Conservation (phyloP, 768 basidiomycete genomes). For the Boletales sp. region DNA sequence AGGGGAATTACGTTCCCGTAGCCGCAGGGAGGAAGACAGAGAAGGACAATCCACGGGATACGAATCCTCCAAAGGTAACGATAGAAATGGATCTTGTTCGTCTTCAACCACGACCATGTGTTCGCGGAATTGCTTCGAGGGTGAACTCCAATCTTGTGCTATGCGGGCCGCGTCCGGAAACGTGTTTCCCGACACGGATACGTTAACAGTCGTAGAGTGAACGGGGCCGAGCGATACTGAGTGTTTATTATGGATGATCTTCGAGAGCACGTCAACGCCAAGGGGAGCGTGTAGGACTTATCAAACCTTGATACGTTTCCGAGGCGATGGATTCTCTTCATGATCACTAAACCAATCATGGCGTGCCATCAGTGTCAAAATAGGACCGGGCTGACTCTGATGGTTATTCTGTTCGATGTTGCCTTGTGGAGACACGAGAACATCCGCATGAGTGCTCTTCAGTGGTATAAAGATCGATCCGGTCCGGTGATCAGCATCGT, state of each 20-base stretch:
- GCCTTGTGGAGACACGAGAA: slow-evolving; percentile 2
- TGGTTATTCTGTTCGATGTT: background rate
- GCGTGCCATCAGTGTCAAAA: background rate
- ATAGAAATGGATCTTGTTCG: background rate
- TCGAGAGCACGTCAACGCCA: slow-evolving; percentile 9
- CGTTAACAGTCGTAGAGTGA: background rate
- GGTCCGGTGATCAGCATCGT: slow-evolving; percentile 4
- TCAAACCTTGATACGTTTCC: slow-evolving; percentile 37
- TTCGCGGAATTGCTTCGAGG: background rate
- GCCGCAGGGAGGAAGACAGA: slow-evolving; percentile 21
- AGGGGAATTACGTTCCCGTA: background rate
- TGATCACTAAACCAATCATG: slow-evolving; percentile 3
- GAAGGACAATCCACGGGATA: slow-evolving; percentile 11
- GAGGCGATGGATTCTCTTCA: slow-evolving; percentile 27
- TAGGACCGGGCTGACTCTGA: background rate
- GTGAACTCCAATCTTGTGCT: background rate
- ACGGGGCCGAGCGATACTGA: background rate
- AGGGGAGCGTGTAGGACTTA: background rate
- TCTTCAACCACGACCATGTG: background rate
- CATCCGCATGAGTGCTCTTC: background rate
- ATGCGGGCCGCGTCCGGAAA: background rate
- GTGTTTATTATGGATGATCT: slow-evolving; percentile 17
- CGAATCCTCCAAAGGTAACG: background rate
- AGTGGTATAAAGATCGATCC: background rate
- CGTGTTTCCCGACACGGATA: background rate